Evolutionary conservation across 306 rosid genomes (phyloP), one percentile per base, ranked within the genome.

Genomic region (Coriaria nepalensis): DNA sequence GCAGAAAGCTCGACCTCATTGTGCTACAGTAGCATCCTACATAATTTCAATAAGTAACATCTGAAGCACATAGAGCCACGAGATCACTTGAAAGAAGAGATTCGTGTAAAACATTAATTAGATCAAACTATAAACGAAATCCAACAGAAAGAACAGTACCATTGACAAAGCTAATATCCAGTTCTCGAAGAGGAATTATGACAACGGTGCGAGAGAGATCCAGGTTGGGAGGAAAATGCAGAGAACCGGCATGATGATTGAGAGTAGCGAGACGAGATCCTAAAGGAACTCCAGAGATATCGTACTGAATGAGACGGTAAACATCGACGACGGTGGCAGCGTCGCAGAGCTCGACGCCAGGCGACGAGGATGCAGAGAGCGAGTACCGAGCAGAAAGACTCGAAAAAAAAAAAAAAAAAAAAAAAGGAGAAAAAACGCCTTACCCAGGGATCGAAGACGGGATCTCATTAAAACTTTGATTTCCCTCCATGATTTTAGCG

Each of bases 201-300:
- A 92, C 73, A 5, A 92, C 98, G 2, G 98, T 40, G 64, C 98
- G 98, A 4, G 98, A 85, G 73, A 92, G 94, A 85, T 92, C 98
- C 35, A 94, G 61, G 42, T 75, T 72, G 3, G 98, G 73, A 32
- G 93, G 70, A 56, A 82, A 90, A 62, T 81, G 81, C 2, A 75
- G 63, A 38, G 98, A 92, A 6, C 81, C 78, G 6, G 98, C 98
- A 50, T 85, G 94, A 66, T 92, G 98, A 55, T 92, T 92, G 57
- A 92, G 86, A 7, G 69, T 63, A 33, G 98, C 96, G 38, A 86
- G 79, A 10, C 94, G 96, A 67, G 98, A 92, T 86, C 98, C 98
- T 10, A 92, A 79, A 0, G 95, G 94, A 34, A 60, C 75, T 0
- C 94, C 94, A 5, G 94, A 75, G 63, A 90, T 79, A 54, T 90